These are phyloP conservation scores for Euphrasia confusa DNA, from an alignment of 257 asterid species.

Conservation along the genomic window DNA sequence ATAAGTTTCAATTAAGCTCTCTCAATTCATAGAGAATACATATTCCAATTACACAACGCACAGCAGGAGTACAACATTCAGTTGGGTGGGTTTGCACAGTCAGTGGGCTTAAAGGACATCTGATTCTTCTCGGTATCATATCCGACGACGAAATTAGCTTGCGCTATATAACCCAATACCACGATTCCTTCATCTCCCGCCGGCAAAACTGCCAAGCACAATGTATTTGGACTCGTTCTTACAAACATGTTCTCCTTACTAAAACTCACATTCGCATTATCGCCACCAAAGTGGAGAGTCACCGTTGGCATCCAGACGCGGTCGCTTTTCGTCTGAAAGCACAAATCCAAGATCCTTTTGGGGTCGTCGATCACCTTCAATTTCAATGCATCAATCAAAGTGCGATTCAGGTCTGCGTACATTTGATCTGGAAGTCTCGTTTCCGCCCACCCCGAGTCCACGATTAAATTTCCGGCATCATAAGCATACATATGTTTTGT, in stretches of 20 bases:
- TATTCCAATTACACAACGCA: too few relatives aligned
- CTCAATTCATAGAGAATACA: too few relatives aligned
- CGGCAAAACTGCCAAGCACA: neutral
- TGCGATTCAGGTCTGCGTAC: neutral
- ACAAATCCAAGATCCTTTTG: neutral
- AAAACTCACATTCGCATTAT: neutral
- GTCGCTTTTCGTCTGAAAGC: neutral
- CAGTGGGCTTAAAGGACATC: too few relatives aligned
- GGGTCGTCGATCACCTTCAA: neutral
- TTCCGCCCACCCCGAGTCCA: neutral
- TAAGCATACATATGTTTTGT: too few relatives aligned
- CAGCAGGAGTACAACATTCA: too few relatives aligned
- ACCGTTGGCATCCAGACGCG: neutral
- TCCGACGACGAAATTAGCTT: too few relatives aligned
- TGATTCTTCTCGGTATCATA: too few relatives aligned
- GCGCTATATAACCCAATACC: too few relatives aligned
- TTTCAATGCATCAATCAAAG: neutral
- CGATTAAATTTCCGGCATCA: neutral
- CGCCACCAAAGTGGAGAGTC: too few relatives aligned
- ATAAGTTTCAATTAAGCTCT: too few relatives aligned
- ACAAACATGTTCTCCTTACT: too few relatives aligned
- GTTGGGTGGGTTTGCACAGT: too few relatives aligned
- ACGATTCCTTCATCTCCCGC: neutral
- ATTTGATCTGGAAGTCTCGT: neutral
- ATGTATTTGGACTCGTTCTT: neutral